Percentiles rank a stretch among this genome's conserved stretches.
These are phyloP conservation scores for Pseudoneurospora amorphoporcata DNA, from an alignment of 495 filamentous ascomycete species.

Conservation along the genomic window DNA sequence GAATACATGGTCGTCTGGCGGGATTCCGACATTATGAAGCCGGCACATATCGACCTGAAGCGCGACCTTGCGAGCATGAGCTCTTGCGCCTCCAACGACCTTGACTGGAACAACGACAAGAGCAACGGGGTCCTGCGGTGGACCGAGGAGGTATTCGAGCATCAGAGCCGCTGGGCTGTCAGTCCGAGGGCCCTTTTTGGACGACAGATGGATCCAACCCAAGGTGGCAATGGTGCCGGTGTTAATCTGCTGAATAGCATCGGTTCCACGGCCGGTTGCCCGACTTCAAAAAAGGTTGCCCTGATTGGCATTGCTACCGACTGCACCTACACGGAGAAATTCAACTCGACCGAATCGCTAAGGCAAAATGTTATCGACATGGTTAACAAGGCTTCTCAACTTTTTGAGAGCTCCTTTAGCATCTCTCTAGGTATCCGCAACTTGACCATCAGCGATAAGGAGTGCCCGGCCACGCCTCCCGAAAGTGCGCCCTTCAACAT, in stretches of 20 bases:
- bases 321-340: slow-evolving; percentile 69
- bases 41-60: slow-evolving; percentile 19
- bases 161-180: slow-evolving; percentile 17
- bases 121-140: slow-evolving; percentile 52
- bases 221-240: slow-evolving; percentile 68
- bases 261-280: slow-evolving; percentile 72
- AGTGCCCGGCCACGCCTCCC: slow-evolving; percentile 57
- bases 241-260: slow-evolving; percentile 78
- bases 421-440: slow-evolving; percentile 84
- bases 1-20: slow-evolving; percentile 89
- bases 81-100: slow-evolving; percentile 54
- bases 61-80: slow-evolving; percentile 21
- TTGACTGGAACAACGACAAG: slow-evolving; percentile 59
- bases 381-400: slow-evolving; percentile 75
- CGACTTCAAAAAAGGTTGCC: slow-evolving; percentile 77
- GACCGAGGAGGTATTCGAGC: slow-evolving; percentile 18
- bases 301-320: slow-evolving; percentile 88
- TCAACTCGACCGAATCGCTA: slow-evolving; percentile 50
- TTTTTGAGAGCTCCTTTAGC: slow-evolving; percentile 89
- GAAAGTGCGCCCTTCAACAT: slow-evolving; percentile 71
- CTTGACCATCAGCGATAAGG: slow-evolving; percentile 58
- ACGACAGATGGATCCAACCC: slow-evolving; percentile 40
- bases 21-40: slow-evolving; percentile 65
- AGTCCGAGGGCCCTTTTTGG: slow-evolving; percentile 28
- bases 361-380: slow-evolving; percentile 65